These are phyloP conservation scores for Talaromyces rugulosus DNA, from an alignment of 2,329 filamentous ascomycete genomes.

Conservation along the genomic window DNA sequence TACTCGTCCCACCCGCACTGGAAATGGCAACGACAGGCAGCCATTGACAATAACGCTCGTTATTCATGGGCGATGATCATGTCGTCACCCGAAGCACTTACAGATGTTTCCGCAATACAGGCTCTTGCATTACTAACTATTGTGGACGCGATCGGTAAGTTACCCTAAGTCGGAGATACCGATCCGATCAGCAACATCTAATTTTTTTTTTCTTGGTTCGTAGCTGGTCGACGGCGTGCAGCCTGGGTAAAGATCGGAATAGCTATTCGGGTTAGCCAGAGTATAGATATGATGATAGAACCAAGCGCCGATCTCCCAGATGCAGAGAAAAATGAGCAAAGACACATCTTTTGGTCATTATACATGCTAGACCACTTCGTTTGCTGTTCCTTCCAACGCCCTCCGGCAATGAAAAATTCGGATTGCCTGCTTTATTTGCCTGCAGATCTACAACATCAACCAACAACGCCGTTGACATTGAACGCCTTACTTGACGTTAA, in stretches of 20 bases:
- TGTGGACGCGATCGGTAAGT: conserved; percentile 15
- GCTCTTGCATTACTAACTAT: conserved; percentile 11
- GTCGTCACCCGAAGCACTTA: conserved; percentile 14
- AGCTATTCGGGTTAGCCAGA: conserved; percentile 30
- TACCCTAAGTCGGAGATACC: background rate
- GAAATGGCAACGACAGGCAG: conserved; percentile 18
- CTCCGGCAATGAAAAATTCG: conserved; percentile 30
- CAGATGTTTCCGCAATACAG: conserved; percentile 18
- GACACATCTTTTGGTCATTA: conserved; percentile 37
- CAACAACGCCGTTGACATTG: conserved; percentile 9
- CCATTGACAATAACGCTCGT: conserved; percentile 15
- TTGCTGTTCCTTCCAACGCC: conserved; percentile 32
- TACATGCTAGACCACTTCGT: conserved; percentile 36
- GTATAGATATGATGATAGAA: conserved; percentile 31
- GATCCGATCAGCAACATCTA: background rate
- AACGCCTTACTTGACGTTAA: conserved; percentile 10
- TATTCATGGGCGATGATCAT: conserved; percentile 20
- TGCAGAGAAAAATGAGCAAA: conserved; percentile 29
- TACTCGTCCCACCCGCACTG: conserved; percentile 24
- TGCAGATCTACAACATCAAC: conserved; percentile 5
- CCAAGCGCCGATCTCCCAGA: conserved; percentile 17
- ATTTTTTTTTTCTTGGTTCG: background rate
- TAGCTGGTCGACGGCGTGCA: conserved; percentile 26
- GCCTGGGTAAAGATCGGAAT: conserved; percentile 32
- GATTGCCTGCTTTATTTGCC: conserved; percentile 31